Percentiles rank a stretch among this genome's conserved stretches.
These are phyloP conservation scores for Serendipita sp. DNA, from an alignment of 768 basidiomycete species.

Conservation along the genomic window DNA sequence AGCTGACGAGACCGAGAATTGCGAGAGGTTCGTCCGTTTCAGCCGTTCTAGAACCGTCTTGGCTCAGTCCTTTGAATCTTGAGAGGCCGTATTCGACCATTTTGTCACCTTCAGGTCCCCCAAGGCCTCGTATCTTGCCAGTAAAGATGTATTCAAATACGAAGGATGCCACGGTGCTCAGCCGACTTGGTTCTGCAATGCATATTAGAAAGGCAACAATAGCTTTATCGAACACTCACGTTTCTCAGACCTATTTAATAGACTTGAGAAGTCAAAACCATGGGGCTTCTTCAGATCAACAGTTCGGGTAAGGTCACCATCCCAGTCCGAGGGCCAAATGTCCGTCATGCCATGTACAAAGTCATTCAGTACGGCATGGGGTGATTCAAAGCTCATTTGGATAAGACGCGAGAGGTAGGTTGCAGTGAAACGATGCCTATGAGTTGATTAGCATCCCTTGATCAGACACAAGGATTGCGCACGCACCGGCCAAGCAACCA, in stretches of 20 bases:
- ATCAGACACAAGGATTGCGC: background rate
- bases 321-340: background rate
- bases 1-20: background rate
- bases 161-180: background rate
- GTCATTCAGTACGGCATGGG: background rate
- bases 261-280: constrained; percentile 1
- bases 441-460: background rate
- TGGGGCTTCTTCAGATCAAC: background rate
- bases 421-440: constrained; percentile 3
- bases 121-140: background rate
- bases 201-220: background rate
- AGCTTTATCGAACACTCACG: background rate
- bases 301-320: background rate
- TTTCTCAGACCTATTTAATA: background rate
- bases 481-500: background rate
- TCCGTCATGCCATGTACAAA: background rate
- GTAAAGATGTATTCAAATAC: background rate
- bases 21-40: background rate
- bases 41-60: background rate
- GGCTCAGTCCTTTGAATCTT: background rate
- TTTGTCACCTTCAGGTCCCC: background rate
- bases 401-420: background rate
- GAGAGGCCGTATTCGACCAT: background rate
- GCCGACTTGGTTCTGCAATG: background rate
- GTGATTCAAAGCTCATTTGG: background rate